Conservation (phyloP, 148 eudicot species). For the Oxyria digyna region DNA sequence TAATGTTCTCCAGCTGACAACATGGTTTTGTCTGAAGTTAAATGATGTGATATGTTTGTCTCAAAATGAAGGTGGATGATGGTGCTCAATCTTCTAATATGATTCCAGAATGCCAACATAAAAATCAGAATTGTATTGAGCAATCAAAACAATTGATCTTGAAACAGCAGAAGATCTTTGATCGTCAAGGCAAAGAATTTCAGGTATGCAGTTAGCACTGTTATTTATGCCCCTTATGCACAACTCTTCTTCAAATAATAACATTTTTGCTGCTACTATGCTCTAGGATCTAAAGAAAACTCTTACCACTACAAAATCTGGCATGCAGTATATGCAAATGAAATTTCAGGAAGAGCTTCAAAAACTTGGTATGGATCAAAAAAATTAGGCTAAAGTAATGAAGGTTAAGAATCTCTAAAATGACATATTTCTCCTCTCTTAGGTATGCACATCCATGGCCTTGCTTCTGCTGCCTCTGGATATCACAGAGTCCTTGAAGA, state of each 20-base stretch:
- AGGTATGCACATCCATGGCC: constrained; percentile 75
- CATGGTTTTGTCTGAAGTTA: too few relatives aligned
- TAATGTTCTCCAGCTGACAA: too few relatives aligned
- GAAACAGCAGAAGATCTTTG: constrained; percentile 54
- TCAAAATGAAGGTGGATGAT: constrained; percentile 7
- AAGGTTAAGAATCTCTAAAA: not conserved
- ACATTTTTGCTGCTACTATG: not conserved
- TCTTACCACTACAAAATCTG: constrained; percentile 73
- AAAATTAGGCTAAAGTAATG: not conserved
- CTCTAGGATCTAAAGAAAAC: constrained; percentile 58
- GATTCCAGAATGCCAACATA: constrained; percentile 24
- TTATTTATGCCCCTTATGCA: not conserved
- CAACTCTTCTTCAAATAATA: not conserved
- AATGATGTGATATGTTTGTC: too few relatives aligned
- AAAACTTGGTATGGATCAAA: constrained; percentile 54
- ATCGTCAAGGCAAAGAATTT: constrained; percentile 61
- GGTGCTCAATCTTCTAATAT: constrained; percentile 2
- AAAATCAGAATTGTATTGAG: constrained; percentile 24
- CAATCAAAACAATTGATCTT: constrained; percentile 33
- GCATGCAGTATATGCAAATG: constrained; percentile 85
- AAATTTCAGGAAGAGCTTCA: constrained; percentile 75
- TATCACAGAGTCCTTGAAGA: constrained; percentile 94
- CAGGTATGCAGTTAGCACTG: constrained; percentile 26
- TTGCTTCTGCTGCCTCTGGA: constrained; percentile 93
- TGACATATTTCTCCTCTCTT: not conserved